Evolutionary conservation across 345 rosid species (phyloP).

Genomic region (Laguncularia racemosa): DNA sequence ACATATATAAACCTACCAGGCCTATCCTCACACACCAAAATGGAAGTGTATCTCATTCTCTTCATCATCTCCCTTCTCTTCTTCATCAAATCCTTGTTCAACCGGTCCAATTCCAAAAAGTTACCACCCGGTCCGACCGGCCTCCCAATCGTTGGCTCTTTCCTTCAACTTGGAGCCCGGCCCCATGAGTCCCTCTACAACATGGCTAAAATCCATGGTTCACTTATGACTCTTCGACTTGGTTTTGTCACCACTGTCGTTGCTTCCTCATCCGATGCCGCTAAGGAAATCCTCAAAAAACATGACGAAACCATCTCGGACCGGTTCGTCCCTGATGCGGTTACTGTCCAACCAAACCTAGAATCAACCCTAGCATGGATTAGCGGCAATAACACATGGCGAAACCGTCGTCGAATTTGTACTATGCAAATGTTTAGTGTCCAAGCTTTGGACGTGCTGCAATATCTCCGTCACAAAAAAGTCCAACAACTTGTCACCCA

Average conservation of each 20-base stretch:
- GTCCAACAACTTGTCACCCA: conserved; percentile 23
- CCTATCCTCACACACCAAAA: neutral
- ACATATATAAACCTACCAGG: too few species aligned
- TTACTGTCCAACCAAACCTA: conserved; percentile 21
- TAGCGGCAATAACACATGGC: conserved; percentile 22
- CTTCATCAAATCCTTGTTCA: conserved; percentile 7
- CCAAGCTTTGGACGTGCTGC: conserved; percentile 20
- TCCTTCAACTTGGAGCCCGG: conserved; percentile 11
- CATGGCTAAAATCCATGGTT: conserved; percentile 30
- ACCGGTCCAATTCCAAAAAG: neutral
- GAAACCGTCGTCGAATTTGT: conserved; percentile 32
- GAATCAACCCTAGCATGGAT: conserved; percentile 32
- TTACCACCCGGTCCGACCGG: conserved; percentile 25
- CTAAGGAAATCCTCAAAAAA: conserved; percentile 25
- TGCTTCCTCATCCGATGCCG: conserved; percentile 24
- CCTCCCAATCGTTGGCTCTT: conserved; percentile 20
- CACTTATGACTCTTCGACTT: conserved; percentile 26
- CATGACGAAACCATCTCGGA: conserved; percentile 23
- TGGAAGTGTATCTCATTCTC: conserved; percentile 9
- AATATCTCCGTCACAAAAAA: conserved; percentile 24
- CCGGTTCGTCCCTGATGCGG: conserved; percentile 20
- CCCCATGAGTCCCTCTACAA: conserved; percentile 27
- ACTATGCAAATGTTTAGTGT: conserved; percentile 23
- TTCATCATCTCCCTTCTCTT: conserved; percentile 7
- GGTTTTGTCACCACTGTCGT: conserved; percentile 26